Base-by-base conservation (phyloP, 306 rosid species). In the Hippophae tibetana region DNA sequence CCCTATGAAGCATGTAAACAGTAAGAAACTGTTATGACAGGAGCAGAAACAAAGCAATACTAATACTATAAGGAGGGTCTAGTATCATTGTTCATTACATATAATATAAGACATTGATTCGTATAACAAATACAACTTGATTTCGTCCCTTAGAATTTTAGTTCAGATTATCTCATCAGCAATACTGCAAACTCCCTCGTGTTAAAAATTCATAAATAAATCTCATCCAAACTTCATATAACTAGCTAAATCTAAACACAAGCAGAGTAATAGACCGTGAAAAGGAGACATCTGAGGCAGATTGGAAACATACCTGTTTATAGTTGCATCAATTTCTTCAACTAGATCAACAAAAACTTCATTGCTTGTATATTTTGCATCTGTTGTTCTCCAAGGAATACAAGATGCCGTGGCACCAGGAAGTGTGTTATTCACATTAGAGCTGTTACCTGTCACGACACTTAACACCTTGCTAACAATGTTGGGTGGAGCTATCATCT, bases 401-500 rank as follows among this genome's bases (percentile, higher is more conserved):
- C 64, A 60, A 61, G 99, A 92, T 44, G 89, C 81, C 3, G 89
- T 85, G 60, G 89, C 86, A 43, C 86, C 89, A 8, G 90, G 96
- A 75, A 85, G 89, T 1, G 86, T 83, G 55, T 88, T 95, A n/a
- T 79, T 92, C 78, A 92, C 78, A 64, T 92, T 92, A 63, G 96
- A 87, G 63, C 87, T 87, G 76, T 63, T 87, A 56, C 98, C 98
- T 48, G 93, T 92, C 75, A 92, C 93, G 42, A 92, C 89, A 44
- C 95, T 88, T 83, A 92, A 79, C 57, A 92, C 74, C 74, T 87
- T 87, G 83, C 90, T 84, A 65, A 88, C 96, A 63, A 88, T 78
- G 74, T 80, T 92, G 43, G 98, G 98, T 38, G 85, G 95, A 67
- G 96, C 93, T 76, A 92, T 92, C 89, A 92, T 88, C 74, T 85